Percentiles rank a stretch among this genome's conserved stretches.
Conservation (phyloP, 352 stramenopile genomes). For the Pythium rhizo-oryzae region DNA sequence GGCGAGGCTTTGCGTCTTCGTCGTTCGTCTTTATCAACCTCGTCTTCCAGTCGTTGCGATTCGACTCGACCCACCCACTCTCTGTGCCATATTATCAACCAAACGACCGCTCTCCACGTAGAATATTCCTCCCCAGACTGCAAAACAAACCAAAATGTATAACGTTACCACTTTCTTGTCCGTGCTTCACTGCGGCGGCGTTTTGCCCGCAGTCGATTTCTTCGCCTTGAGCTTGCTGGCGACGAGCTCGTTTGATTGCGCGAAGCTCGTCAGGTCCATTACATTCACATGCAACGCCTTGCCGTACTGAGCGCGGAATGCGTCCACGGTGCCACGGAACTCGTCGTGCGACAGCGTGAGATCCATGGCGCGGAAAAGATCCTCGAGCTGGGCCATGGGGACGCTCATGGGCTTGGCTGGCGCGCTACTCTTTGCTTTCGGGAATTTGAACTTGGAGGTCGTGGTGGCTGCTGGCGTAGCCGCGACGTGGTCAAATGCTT, state of each 20-base stretch:
- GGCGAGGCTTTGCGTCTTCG: not conserved
- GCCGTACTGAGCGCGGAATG: conserved; percentile 43
- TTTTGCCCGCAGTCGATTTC: not conserved
- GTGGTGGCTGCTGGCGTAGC: not conserved
- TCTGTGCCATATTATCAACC: conserved; percentile 34
- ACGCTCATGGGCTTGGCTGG: conserved; percentile 39
- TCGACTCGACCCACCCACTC: not conserved
- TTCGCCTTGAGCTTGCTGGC: conserved; percentile 16
- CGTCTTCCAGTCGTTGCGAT: not conserved
- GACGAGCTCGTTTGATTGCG: conserved; percentile 39
- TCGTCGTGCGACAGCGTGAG: conserved; percentile 39
- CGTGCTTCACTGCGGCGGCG: not conserved
- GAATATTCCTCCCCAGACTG: conserved; percentile 13
- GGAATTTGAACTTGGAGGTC: conserved; percentile 18
- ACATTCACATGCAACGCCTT: conserved; percentile 58
- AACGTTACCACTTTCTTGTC: conserved; percentile 18
- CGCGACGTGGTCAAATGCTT: conserved; percentile 45
- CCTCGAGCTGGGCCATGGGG: conserved; percentile 42
- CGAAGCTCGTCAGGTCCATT: conserved; percentile 64
- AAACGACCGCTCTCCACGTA: conserved; percentile 13
- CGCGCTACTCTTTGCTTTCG: conserved; percentile 31
- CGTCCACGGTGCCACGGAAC: conserved; percentile 25
- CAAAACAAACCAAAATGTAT: conserved; percentile 25
- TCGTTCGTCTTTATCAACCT: conserved; percentile 4
- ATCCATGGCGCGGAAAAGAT: conserved; percentile 43